Evolutionary conservation across 169 alveolate genomes (phyloP).

Genomic region (Babesia bigemina): DNA sequence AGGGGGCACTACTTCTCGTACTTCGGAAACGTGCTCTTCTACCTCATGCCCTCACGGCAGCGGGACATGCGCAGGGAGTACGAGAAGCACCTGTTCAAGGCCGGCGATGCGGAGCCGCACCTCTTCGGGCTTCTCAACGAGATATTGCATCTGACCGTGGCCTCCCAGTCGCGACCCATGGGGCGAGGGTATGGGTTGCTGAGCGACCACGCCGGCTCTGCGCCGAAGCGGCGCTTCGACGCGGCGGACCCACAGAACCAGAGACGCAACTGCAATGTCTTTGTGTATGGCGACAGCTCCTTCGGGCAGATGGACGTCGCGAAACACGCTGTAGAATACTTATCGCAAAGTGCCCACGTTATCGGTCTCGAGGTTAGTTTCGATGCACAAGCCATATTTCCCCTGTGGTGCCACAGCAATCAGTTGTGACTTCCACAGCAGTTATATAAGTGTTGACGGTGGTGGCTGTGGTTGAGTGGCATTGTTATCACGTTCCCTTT

Average conservation of each 20-base stretch:
- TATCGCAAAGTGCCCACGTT: conserved; percentile 27
- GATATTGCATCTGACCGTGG: conserved; percentile 13
- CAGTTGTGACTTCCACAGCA: not conserved
- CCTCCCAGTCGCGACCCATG: not conserved
- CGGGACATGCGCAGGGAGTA: conserved; percentile 10
- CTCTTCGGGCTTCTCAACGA: conserved; percentile 46
- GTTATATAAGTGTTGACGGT: too few species aligned
- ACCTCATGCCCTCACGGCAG: conserved; percentile 31
- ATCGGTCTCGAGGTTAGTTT: conserved; percentile 48
- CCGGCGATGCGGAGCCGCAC: conserved; percentile 30
- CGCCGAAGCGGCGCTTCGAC: not conserved
- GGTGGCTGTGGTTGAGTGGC: too few species aligned
- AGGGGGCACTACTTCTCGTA: conserved; percentile 37
- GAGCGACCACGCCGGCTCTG: not conserved
- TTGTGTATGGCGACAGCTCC: conserved; percentile 49
- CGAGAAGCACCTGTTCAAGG: conserved; percentile 16
- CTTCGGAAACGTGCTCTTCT: conserved; percentile 66
- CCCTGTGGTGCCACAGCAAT: not conserved
- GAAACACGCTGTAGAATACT: conserved; percentile 22
- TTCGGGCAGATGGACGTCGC: conserved; percentile 39
- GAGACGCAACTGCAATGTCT: conserved; percentile 27
- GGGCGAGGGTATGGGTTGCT: not conserved
- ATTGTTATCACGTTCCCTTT: too few species aligned
- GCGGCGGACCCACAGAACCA: not conserved
- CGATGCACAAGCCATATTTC: not conserved